These are phyloP conservation scores for Diaporthe capsici DNA, from an alignment of 2,329 filamentous ascomycete species.

Conservation along the genomic window DNA sequence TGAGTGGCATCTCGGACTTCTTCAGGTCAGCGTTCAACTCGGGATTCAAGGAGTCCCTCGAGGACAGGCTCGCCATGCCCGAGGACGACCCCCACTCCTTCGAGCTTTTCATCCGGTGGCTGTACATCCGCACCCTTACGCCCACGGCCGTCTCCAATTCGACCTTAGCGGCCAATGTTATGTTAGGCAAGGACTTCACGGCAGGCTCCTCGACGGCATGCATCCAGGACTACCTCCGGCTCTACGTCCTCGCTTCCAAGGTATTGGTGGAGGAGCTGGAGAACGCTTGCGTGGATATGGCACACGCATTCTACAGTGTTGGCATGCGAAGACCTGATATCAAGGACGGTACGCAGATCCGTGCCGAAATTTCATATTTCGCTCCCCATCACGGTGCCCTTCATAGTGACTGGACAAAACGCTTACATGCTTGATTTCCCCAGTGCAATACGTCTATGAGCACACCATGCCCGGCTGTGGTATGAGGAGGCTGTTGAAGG, in stretches of 20 bases:
- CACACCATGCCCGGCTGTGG: slow-evolving; percentile 34
- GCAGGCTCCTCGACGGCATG: slow-evolving; percentile 4
- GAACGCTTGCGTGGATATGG: slow-evolving; percentile 38
- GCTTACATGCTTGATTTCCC: neutral
- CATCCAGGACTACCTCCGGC: slow-evolving; percentile 35
- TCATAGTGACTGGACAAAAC: too few relatives aligned
- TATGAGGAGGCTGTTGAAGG: slow-evolving; percentile 37
- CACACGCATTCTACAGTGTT: slow-evolving; percentile 36
- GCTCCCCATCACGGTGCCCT: neutral
- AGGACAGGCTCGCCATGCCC: slow-evolving; percentile 34
- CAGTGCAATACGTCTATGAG: slow-evolving; percentile 40
- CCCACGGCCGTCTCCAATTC: slow-evolving; percentile 19
- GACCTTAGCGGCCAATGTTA: neutral
- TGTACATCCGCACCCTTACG: slow-evolving; percentile 35
- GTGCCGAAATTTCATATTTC: neutral
- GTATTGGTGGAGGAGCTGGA: slow-evolving; percentile 40
- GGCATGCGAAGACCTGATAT: slow-evolving; percentile 38
- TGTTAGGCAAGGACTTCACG: slow-evolving; percentile 18
- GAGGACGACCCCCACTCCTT: slow-evolving; percentile 40
- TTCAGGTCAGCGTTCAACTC: slow-evolving; percentile 39
- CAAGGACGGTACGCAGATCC: slow-evolving; percentile 26
- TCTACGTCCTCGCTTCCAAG: slow-evolving; percentile 39
- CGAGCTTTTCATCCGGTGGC: slow-evolving; percentile 41
- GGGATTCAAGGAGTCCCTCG: slow-evolving; percentile 38
- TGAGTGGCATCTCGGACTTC: slow-evolving; percentile 37